Evolutionary conservation across 371 early-diverging fungal species (phyloP).

Genomic region (Circinella minor): DNA sequence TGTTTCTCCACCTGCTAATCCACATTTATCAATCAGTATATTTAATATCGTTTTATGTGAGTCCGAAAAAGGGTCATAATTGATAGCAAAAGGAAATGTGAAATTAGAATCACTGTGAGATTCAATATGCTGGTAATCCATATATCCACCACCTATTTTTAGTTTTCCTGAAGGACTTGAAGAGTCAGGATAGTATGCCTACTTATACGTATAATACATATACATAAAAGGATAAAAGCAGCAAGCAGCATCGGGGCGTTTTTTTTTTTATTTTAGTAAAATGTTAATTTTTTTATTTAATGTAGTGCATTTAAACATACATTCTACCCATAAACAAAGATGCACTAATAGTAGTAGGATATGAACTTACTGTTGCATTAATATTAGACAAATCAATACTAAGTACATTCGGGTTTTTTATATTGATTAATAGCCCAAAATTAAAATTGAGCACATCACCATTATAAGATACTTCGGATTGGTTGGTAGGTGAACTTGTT

Average conservation of each 20-base stretch:
- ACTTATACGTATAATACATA: background rate
- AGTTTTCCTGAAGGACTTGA: conserved; percentile 17
- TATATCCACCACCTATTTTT: conserved; percentile 44
- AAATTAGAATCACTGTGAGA: conserved; percentile 33
- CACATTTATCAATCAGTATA: conserved; percentile 41
- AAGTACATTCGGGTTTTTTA: conserved; percentile 50
- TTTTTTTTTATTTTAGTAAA: too few species aligned
- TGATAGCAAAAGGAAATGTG: conserved; percentile 42
- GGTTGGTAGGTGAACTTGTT: conserved; percentile 12
- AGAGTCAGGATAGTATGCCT: conserved; percentile 46
- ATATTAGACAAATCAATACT: conserved; percentile 44
- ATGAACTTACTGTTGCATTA: conserved; percentile 43
- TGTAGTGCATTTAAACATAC: background rate
- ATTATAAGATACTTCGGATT: conserved; percentile 12
- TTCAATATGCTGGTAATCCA: conserved; percentile 35
- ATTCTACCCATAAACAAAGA: background rate
- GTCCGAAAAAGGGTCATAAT: conserved; percentile 31
- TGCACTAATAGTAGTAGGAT: background rate
- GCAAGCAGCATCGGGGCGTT: too few species aligned
- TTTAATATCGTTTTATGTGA: conserved; percentile 32
- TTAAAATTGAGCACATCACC: conserved; percentile 24
- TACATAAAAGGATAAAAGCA: too few species aligned
- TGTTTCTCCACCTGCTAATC: conserved; percentile 23
- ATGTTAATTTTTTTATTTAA: too few species aligned
- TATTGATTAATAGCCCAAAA: conserved; percentile 32